Base-by-base conservation (phyloP, 202 grass and related monocot species). In the Musa balbisiana region DNA sequence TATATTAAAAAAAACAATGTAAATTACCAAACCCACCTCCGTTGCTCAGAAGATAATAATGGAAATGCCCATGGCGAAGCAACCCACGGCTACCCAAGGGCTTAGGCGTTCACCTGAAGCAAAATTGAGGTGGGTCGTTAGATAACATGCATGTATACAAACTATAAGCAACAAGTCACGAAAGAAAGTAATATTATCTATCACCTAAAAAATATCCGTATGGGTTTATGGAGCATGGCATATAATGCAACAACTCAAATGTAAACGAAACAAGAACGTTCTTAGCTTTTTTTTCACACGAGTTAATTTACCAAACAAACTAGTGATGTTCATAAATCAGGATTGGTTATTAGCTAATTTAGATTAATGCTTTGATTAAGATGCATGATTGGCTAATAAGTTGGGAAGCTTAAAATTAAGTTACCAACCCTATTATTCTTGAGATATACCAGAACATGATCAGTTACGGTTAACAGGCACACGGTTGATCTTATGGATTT, bases 41-140 rank as follows among this genome's bases (percentile, higher is more conserved):
- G 22, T 33, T 11, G 2, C 26, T 29, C 25, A 69, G 24, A 69
- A 29, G 33, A 69, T 16, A 49, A 69, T 49, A 33, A 69, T 69
- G 3, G 66, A 69, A 2, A 69, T 49, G 8, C 66, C 66, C 66
- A 69, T 69, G 2, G 33, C 8, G 33, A 69, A 69, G 66, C 66
- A 69, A 15, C 66, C 66, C 26, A 69, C 15, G 25, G 66, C 66
- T 69, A 69, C 66, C 66, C 66, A 69, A 50, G 66, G 66, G 24
- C 66, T 69, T 50, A 69, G 25, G 66, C 66, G 66, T 69, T 69
- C 66, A 69, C 66, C 66, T 69, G 66, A 69, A 50, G 2, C 10
- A 43, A 13, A 50, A 8, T 5, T 1, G 25, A 69, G 11, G 16
- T 9, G 66, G 66, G 12, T 16, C 11, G 11, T 33, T 69, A 49